Conservation (phyloP, 228 moss, liverwort and hornwort genomes). For the Sphagnum magellanicum region DNA sequence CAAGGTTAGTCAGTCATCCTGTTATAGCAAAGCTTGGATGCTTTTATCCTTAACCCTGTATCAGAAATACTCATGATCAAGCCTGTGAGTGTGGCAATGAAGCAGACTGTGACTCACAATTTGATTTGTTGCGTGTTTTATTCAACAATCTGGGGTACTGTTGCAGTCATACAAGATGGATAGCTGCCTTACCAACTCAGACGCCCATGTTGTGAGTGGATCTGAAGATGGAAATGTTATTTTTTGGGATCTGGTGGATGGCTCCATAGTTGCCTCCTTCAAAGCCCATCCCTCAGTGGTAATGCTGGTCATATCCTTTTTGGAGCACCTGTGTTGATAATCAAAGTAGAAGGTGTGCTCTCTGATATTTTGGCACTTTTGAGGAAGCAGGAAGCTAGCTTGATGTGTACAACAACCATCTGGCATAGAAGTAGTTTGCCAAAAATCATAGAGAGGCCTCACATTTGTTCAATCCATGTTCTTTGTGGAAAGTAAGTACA, state of each 20-base stretch:
- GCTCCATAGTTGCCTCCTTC: constrained; percentile 46
- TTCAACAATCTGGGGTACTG: neutral
- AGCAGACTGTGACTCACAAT: too few relatives aligned
- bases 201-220: constrained; percentile 84
- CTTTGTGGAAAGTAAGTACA: too few relatives aligned
- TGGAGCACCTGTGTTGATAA: too few relatives aligned
- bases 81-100: too few relatives aligned
- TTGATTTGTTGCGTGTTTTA: too few relatives aligned
- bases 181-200: constrained; percentile 81
- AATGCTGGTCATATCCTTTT: constrained; percentile 1
- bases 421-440: too few relatives aligned
- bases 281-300: constrained; percentile 75
- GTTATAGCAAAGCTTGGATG: neutral
- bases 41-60: neutral
- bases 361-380: too few relatives aligned
- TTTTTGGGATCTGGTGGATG: constrained; percentile 96
- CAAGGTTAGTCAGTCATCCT: constrained; percentile 27
- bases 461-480: too few relatives aligned
- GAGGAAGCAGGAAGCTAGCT: too few relatives aligned
- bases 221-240: constrained; percentile 82
- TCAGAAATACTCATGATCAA: neutral
- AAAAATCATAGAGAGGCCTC: too few relatives aligned
- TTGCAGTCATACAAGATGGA: constrained; percentile 93
- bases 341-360: too few relatives aligned
- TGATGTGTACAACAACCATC: too few relatives aligned